Conservation (phyloP, 2,329 filamentous ascomycete genomes). For the Fusarium sp. region DNA sequence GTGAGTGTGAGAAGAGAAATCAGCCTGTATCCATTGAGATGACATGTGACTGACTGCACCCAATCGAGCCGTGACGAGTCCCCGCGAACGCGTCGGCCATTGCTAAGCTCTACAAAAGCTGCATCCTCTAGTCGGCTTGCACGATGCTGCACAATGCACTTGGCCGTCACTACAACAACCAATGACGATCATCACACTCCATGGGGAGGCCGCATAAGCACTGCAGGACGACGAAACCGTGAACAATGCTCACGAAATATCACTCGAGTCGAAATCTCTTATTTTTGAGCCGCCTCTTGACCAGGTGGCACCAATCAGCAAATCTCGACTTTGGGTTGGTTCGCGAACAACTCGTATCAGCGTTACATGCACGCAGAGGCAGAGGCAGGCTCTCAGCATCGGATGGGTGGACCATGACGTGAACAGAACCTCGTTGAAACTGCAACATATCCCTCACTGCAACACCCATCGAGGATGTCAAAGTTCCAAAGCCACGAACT, state of each 20-base stretch:
- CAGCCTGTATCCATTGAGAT: neutral
- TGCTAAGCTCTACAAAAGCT: neutral
- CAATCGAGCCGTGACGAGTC: neutral
- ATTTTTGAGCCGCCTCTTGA: neutral
- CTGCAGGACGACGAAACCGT: conserved; percentile 6
- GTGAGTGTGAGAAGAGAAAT: neutral
- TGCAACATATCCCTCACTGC: neutral
- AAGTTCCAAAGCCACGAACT: conserved; percentile 22
- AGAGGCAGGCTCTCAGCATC: neutral
- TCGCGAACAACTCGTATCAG: conserved; percentile 16
- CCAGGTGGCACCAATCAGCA: neutral
- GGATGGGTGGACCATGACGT: neutral
- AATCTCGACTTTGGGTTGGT: neutral
- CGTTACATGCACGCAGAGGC: conserved; percentile 1
- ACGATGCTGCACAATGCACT: conserved; percentile 9
- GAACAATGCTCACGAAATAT: neutral
- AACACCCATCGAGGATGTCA: neutral
- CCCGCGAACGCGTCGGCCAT: neutral
- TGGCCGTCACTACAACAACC: conserved; percentile 5
- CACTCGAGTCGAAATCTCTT: neutral
- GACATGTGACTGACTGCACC: conserved; percentile 12
- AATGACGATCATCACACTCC: neutral
- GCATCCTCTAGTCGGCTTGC: neutral
- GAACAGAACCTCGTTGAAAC: neutral
- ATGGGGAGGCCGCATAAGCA: conserved; percentile 6